A percentile compares a stretch with the other conserved stretches of the same genome.
phyloP scores from a whole-genome alignment of 257 asterid species.

The Craterostigma plantagineum region DNA sequence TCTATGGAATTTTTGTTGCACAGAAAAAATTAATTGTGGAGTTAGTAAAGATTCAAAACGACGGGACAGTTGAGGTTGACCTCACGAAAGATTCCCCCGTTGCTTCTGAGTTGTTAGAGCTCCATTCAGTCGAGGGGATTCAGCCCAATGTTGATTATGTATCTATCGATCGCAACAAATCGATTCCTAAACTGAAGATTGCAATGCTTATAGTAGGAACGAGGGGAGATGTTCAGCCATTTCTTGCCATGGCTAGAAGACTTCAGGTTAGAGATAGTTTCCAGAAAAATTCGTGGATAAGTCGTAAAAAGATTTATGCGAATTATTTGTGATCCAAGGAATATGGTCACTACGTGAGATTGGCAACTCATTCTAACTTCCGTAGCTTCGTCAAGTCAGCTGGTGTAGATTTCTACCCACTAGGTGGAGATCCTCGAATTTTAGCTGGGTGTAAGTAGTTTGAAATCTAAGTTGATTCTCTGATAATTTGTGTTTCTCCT shows the following conservation, averaged over 20 bases:
- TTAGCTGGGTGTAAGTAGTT: constrained; percentile 97
- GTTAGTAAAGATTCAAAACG: constrained; percentile 65
- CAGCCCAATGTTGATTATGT: constrained; percentile 25
- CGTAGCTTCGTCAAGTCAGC: constrained; percentile 71
- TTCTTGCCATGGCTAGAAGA: constrained; percentile 81
- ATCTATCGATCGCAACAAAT: constrained; percentile 30
- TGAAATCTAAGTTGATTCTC: no score
- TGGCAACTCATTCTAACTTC: constrained; percentile 91
- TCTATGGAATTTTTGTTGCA: no score
- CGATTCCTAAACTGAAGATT: constrained; percentile 63
- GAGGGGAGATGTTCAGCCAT: constrained; percentile 98
- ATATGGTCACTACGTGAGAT: constrained; percentile 80
- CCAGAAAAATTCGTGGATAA: background rate
- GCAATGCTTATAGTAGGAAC: constrained; percentile 94
- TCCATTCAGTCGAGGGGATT: constrained; percentile 38
- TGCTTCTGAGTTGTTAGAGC: constrained; percentile 77
- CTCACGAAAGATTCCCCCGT: constrained; percentile 52
- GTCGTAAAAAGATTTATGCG: constrained; percentile 1
- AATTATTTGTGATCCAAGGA: constrained; percentile 18
- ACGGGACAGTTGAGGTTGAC: constrained; percentile 94
- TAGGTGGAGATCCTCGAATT: constrained; percentile 96
- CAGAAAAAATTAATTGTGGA: constrained; percentile 67
- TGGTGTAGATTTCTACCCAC: constrained; percentile 76
- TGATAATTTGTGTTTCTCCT: no score
- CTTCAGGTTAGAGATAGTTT: constrained; percentile 38